phyloP scores from a whole-genome alignment of 345 rosid genomes.

The Mercurialis annua region DNA sequence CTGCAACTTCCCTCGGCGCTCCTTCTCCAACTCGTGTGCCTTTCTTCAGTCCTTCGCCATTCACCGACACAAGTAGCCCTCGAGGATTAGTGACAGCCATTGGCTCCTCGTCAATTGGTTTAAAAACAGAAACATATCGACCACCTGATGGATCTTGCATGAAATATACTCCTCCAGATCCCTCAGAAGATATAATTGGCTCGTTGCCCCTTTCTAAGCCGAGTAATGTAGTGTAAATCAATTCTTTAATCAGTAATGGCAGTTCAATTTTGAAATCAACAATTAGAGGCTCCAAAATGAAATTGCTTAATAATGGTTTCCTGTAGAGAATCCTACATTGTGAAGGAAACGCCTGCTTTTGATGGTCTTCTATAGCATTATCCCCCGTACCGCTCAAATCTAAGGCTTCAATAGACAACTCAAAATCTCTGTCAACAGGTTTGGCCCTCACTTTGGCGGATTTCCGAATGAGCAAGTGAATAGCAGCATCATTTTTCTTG shows the following conservation, averaged over 20 bases:
- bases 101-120: conserved; percentile 90
- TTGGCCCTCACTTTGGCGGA: conserved; percentile 56
- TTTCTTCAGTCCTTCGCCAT: conserved; percentile 85
- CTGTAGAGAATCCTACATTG: conserved; percentile 20
- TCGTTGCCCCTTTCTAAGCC: conserved; percentile 64
- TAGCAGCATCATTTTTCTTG: conserved; percentile 46
- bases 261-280: conserved; percentile 39
- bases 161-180: conserved; percentile 83
- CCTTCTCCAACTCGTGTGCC: conserved; percentile 83
- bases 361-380: conserved; percentile 23
- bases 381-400: conserved; percentile 25
- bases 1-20: conserved; percentile 86
- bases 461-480: conserved; percentile 55
- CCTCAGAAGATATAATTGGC: conserved; percentile 68
- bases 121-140: conserved; percentile 64
- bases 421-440: conserved; percentile 51
- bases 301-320: conserved; percentile 28
- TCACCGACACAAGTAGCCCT: conserved; percentile 51
- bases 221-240: conserved; percentile 53
- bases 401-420: conserved; percentile 44
- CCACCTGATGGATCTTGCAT: conserved; percentile 72
- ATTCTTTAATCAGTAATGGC: conserved; percentile 42
- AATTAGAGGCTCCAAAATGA: conserved; percentile 56
- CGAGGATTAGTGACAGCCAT: conserved; percentile 78
- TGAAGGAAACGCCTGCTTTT: conserved; percentile 15